Evolutionary conservation across 139 green algal genomes (phyloP).

Genomic region (Marvania coccoides): DNA sequence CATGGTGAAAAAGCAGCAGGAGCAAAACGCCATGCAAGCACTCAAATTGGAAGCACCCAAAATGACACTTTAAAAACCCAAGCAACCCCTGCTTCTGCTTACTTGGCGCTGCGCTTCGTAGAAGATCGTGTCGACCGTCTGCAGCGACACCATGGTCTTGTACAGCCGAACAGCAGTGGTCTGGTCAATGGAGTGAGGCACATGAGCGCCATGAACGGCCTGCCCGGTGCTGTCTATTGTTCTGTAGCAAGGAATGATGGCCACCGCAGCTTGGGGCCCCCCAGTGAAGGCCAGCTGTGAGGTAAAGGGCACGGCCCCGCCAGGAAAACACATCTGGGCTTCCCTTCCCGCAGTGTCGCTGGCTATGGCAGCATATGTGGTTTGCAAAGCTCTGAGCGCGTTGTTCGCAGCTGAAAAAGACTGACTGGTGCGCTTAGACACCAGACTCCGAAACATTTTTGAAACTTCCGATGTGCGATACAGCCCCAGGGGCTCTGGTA

Average conservation of each 20-base stretch:
- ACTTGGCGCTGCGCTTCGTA: constrained; percentile 94
- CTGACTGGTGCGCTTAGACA: no score
- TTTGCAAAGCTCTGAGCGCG: no score
- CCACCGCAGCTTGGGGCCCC: constrained; percentile 1
- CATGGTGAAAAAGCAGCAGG: no score
- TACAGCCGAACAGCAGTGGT: constrained; percentile 44
- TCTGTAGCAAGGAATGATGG: constrained; percentile 50
- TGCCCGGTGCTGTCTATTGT: constrained; percentile 45
- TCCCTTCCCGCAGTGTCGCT: no score
- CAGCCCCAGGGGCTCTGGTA: no score
- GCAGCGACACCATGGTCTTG: constrained; percentile 51
- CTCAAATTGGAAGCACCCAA: no score
- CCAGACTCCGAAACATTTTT: no score
- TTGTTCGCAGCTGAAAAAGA: no score
- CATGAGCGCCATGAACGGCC: constrained; percentile 26
- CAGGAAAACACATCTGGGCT: constrained; percentile 46
- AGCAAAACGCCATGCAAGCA: no score
- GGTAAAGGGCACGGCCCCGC: constrained; percentile 51
- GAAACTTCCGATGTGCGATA: no score
- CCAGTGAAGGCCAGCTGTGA: constrained; percentile 28
- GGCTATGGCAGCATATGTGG: no score
- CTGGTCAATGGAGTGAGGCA: constrained; percentile 35
- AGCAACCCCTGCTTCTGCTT: background rate
- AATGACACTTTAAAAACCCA: no score
- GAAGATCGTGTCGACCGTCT: constrained; percentile 81